Evolutionary conservation across 208 protist species (phyloP), one percentile per base, ranked within the genome.

Genomic region (Crithidia acanthocephali): DNA sequence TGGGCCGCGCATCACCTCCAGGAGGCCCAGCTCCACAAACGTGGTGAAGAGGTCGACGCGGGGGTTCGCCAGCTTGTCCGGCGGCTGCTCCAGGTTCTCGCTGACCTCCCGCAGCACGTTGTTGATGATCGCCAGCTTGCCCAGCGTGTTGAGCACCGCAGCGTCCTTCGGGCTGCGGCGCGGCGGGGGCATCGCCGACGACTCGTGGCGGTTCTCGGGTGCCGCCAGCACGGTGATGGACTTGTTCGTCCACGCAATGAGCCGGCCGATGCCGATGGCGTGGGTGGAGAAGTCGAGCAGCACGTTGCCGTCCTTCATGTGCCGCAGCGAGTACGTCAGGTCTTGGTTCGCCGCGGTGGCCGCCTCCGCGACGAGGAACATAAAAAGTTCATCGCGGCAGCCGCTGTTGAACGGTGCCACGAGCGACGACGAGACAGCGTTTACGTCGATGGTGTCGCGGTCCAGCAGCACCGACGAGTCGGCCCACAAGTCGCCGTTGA

Each of bases 261-360:
- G 72, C 27, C 80, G 79, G 18, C 88, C 86, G 35, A 90, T 71
- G 53, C 75, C 78, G 6, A 84, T 78, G 23, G 69, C 37, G 58
- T 81, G 27, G n/a, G 72, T 76, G 20, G 82, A 86, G 62, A 92
- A 94, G 64, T 92, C 85, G 2, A 95, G 75, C 48, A 95, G 74
- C 22, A 84, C 84, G 68, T 86, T 83, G 45, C 83, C 84, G 42
- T 85, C 73, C 15, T 59, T 68, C 58, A 95, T 71, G 71, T 95
- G 80, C 10, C 80, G 78, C 64, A 91, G 71, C 16, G 84, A 83
- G 74, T 81, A 90, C 28, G 85, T 91, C 15, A 95, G 68, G 59
- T 92, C 87, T 13, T 95, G 90, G 27, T 79, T 80, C 5, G 51
- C 48, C 45, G 58, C 85, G 51, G 84, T 91, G 15, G 81, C 77